phyloP scores from a whole-genome alignment of 208 protist species.

The Entamoeba dispar region DNA sequence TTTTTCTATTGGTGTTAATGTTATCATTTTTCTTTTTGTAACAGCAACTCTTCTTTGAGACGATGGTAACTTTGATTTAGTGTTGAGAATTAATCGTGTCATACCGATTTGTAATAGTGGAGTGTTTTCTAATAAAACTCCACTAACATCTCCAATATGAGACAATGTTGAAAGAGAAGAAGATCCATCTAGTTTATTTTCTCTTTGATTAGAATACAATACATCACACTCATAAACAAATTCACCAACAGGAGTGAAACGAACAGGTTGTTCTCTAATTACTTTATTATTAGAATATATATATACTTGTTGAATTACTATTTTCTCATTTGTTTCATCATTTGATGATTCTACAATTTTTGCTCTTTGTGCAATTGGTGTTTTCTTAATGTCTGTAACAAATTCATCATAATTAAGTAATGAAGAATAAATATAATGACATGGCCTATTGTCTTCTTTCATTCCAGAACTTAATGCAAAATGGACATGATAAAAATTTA shows the following conservation, averaged over 20 bases:
- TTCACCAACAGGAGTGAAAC: background rate
- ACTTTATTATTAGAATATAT: background rate
- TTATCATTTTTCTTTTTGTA: background rate
- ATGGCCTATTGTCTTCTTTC: background rate
- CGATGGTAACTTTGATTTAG: background rate
- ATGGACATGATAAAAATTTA: background rate
- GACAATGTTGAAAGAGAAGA: background rate
- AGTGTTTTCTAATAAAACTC: background rate
- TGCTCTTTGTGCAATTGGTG: background rate
- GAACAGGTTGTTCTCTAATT: background rate
- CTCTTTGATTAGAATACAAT: background rate
- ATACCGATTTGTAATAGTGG: background rate
- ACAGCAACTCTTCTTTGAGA: background rate
- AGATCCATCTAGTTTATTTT: background rate
- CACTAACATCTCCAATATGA: background rate
- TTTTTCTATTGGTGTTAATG: background rate
- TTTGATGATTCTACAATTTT: background rate
- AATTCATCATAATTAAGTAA: background rate
- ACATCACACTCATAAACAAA: background rate
- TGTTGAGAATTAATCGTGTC: background rate
- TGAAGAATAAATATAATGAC: background rate
- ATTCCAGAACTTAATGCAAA: background rate
- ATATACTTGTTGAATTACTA: background rate
- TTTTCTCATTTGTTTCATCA: background rate
- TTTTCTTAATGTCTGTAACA: background rate